phyloP scores from a whole-genome alignment of 495 filamentous ascomycete genomes.

The Penicillium herquei region DNA sequence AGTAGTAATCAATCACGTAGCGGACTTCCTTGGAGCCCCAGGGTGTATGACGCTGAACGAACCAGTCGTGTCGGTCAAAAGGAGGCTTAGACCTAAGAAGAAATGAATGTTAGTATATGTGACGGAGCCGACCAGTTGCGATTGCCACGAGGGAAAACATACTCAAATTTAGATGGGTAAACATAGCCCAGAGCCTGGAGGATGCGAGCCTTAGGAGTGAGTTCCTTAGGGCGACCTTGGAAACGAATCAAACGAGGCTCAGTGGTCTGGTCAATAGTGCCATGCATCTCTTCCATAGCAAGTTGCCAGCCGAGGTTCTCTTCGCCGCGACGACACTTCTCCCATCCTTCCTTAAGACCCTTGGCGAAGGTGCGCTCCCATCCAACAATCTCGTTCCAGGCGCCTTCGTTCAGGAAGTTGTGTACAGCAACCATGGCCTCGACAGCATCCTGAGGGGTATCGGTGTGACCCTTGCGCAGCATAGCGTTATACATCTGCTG shows the following conservation, averaged over 20 bases:
- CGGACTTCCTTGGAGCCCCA: conserved; percentile 70
- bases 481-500: conserved; percentile 99
- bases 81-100: conserved; percentile 70
- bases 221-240: conserved; percentile 80
- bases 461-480: conserved; percentile 90
- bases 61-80: conserved; percentile 99
- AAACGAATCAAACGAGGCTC: conserved; percentile 78
- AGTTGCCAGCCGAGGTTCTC: conserved; percentile 48
- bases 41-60: conserved; percentile 66
- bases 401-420: conserved; percentile 97
- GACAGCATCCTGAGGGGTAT: conserved; percentile 90
- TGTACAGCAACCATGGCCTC: conserved; percentile 96
- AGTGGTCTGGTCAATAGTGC: conserved; percentile 38
- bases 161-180: conserved; percentile 78
- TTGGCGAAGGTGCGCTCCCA: conserved; percentile 85
- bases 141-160: conserved; percentile 32
- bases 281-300: conserved; percentile 36
- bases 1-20: conserved; percentile 99
- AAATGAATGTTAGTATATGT: conserved; percentile 11
- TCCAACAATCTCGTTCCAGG: conserved; percentile 87
- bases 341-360: conserved; percentile 70
- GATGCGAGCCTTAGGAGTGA: conserved; percentile 85
- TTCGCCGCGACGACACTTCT: conserved; percentile 72
- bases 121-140: neutral
- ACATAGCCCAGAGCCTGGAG: conserved; percentile 72